Evolutionary conservation across 2,329 filamentous ascomycete genomes (phyloP).

Genomic region (Periconia sp.): DNA sequence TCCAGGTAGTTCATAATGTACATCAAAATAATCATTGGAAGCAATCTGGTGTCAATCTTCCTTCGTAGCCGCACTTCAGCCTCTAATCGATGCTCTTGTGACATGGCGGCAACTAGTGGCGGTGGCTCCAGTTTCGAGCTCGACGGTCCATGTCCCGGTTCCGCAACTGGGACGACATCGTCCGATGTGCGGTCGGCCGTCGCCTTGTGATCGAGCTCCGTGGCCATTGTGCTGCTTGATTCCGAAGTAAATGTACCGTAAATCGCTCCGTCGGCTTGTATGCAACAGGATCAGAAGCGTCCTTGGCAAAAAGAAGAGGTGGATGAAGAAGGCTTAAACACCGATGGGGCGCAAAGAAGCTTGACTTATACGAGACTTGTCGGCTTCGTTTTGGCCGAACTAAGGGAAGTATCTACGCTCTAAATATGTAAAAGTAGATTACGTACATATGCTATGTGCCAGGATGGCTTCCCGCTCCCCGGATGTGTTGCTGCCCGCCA

Average conservation of each 20-base stretch:
- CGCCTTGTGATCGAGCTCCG: conserved; percentile 26
- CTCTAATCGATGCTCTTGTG: conserved; percentile 57
- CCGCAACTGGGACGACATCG: conserved; percentile 21
- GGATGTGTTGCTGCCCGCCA: conserved; percentile 11
- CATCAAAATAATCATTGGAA: conserved; percentile 74
- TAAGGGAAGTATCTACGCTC: conserved; percentile 7
- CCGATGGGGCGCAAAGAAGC: conserved; percentile 11
- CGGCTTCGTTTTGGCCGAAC: no score
- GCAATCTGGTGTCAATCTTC: conserved; percentile 72
- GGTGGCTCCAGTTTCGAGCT: conserved; percentile 36
- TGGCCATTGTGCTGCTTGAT: conserved; percentile 17
- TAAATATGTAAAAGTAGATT: conserved; percentile 15
- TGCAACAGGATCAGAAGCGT: conserved; percentile 3
- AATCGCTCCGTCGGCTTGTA: conserved; percentile 8
- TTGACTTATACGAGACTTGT: conserved; percentile 24
- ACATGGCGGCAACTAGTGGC: conserved; percentile 50
- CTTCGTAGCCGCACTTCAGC: conserved; percentile 67
- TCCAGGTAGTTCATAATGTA: conserved; percentile 79
- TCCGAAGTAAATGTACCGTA: conserved; percentile 19
- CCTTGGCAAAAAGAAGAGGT: conserved; percentile 5
- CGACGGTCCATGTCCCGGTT: conserved; percentile 21
- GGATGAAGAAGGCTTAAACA: conserved; percentile 2
- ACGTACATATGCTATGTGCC: conserved; percentile 20
- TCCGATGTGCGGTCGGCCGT: conserved; percentile 30
- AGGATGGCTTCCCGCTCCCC: conserved; percentile 18